Conservation (phyloP, 768 basidiomycete genomes). For the Pleurotus pulmonarius region DNA sequence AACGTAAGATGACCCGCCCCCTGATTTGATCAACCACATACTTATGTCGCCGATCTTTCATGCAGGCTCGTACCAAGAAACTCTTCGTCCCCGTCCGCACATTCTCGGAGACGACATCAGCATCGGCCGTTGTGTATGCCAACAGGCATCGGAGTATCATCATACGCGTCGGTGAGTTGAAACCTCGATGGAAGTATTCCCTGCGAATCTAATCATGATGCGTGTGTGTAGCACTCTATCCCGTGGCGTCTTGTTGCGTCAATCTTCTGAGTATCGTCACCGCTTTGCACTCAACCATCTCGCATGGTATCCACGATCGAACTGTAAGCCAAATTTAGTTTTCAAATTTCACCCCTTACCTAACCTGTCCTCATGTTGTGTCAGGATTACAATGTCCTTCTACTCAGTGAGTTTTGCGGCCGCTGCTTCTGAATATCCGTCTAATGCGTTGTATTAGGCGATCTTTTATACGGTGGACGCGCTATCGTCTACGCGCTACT, state of each 20-base stretch:
- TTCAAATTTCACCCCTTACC: too few species aligned
- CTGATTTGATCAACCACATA: background rate
- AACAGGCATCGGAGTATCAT: constrained; percentile 8
- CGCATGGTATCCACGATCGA: background rate
- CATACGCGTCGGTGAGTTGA: constrained; percentile 8
- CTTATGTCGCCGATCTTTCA: too few species aligned
- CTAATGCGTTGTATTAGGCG: background rate
- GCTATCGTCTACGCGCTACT: constrained; percentile 11
- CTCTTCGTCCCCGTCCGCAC: background rate
- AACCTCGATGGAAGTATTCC: background rate
- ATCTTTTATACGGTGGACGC: background rate
- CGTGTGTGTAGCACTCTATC: constrained; percentile 8
- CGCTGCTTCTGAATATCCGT: background rate
- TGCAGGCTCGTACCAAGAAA: background rate
- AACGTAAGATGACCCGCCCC: background rate
- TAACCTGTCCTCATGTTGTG: too few species aligned
- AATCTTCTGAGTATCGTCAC: constrained; percentile 6
- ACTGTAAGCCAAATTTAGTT: background rate
- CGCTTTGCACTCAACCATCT: constrained; percentile 1
- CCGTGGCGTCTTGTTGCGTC: constrained; percentile 5
- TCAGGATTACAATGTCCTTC: constrained; percentile 1
- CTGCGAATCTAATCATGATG: background rate
- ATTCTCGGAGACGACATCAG: background rate
- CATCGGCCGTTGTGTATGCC: background rate
- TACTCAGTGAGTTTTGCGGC: background rate